Conservation (phyloP, 1,139 yeast genomes). For the Hyphopichia fennica region DNA sequence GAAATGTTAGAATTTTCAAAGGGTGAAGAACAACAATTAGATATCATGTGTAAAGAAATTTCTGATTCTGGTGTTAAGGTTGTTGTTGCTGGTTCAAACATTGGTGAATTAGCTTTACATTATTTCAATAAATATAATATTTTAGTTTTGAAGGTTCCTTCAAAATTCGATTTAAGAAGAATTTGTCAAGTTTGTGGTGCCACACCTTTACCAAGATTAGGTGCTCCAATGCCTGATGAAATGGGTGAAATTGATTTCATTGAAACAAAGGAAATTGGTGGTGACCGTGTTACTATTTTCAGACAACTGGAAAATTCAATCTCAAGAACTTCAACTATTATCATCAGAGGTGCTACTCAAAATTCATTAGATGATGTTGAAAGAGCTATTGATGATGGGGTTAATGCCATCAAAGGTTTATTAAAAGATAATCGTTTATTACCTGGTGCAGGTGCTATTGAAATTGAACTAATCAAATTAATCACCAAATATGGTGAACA, state of each 20-base stretch:
- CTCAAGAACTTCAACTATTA: conserved; percentile 80
- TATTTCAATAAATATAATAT: conserved; percentile 86
- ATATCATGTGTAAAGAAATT: conserved; percentile 80
- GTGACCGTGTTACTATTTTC: conserved; percentile 94
- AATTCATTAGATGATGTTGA: conserved; percentile 91
- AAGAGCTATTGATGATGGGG: conserved; percentile 97
- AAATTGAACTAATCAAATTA: conserved; percentile 80
- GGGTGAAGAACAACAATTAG: conserved; percentile 95
- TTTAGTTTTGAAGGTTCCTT: conserved; percentile 83
- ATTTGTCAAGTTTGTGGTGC: conserved; percentile 97
- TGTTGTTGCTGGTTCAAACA: conserved; percentile 87
- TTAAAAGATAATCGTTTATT: conserved; percentile 76
- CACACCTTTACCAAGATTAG: conserved; percentile 90
- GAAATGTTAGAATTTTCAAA: conserved; percentile 95
- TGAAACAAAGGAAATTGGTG: conserved; percentile 93
- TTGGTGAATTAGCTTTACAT: conserved; percentile 92
- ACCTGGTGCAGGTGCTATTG: conserved; percentile 98
- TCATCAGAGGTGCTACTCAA: conserved; percentile 96
- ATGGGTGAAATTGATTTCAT: conserved; percentile 85
- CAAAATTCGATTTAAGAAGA: conserved; percentile 92
- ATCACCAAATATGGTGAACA: conserved; percentile 84
- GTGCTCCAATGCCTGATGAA: conserved; percentile 96
- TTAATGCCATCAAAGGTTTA: conserved; percentile 85
- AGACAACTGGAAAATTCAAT: conserved; percentile 74
- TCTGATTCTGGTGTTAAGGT: conserved; percentile 83